phyloP scores from a whole-genome alignment of 2,329 filamentous ascomycete genomes.

The Exophiala spinifera region DNA sequence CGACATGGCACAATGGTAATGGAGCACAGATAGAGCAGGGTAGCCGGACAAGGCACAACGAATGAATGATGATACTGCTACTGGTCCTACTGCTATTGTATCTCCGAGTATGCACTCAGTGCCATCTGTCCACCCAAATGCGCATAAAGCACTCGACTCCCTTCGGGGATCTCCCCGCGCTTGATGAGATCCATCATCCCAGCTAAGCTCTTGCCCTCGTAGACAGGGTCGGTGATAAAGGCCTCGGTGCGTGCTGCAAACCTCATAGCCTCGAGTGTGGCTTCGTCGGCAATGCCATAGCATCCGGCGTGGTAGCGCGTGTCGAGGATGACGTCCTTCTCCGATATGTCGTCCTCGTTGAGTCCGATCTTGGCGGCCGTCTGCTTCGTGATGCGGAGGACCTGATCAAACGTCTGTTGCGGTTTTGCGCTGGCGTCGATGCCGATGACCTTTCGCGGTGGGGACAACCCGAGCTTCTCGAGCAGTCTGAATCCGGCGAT shows the following conservation, averaged over 20 bases:
- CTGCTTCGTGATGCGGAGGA: slow-evolving; percentile 62
- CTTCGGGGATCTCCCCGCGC: slow-evolving; percentile 59
- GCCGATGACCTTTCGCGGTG: slow-evolving; percentile 58
- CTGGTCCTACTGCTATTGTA: neutral
- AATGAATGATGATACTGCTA: no score
- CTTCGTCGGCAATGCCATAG: slow-evolving; percentile 65
- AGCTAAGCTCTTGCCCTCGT: slow-evolving; percentile 72
- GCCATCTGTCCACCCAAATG: neutral
- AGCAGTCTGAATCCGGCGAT: slow-evolving; percentile 68
- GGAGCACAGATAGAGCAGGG: no score
- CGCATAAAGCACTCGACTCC: slow-evolving; percentile 30
- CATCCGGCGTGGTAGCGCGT: slow-evolving; percentile 63
- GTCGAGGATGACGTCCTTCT: slow-evolving; percentile 61
- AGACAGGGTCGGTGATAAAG: slow-evolving; percentile 72
- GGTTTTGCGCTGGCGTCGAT: slow-evolving; percentile 63
- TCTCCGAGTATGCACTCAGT: neutral
- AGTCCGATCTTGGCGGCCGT: slow-evolving; percentile 65
- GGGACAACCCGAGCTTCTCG: slow-evolving; percentile 45
- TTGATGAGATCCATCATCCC: slow-evolving; percentile 68
- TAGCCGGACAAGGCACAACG: no score
- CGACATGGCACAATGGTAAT: slow-evolving; percentile 5
- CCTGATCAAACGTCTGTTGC: slow-evolving; percentile 61
- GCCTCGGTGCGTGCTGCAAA: slow-evolving; percentile 67
- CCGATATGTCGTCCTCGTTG: slow-evolving; percentile 57
- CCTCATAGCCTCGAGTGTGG: slow-evolving; percentile 65